Evolutionary conservation across 1,139 yeast species (phyloP).

Genomic region (Sugiyamaella paludigena): DNA sequence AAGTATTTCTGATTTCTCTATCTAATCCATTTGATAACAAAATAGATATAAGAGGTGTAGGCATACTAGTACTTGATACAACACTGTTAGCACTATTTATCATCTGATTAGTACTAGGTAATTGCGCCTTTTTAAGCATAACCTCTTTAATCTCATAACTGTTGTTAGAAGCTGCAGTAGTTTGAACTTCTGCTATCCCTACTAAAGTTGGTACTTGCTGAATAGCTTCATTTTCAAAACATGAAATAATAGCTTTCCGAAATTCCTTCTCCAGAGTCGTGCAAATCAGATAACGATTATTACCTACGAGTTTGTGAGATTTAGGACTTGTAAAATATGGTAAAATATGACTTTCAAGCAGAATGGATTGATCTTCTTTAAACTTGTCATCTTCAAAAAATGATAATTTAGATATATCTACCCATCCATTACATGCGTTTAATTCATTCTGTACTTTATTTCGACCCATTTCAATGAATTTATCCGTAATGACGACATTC

Average conservation of each 20-base stretch:
- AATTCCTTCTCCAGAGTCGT: slow-evolving; percentile 5
- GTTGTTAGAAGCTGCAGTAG: background rate
- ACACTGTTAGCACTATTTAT: background rate
- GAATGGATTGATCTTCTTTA: slow-evolving; percentile 1
- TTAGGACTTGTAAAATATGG: slow-evolving; percentile 1
- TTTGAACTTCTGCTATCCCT: slow-evolving; percentile 2
- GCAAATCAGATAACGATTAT: slow-evolving; percentile 7
- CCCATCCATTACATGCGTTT: slow-evolving; percentile 19
- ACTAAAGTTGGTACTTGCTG: background rate
- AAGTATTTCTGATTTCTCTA: slow-evolving; percentile 14
- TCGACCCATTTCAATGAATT: slow-evolving; percentile 13
- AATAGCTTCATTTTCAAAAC: slow-evolving; percentile 1
- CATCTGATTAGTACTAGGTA: slow-evolving; percentile 5
- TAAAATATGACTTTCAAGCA: background rate
- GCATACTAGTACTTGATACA: background rate
- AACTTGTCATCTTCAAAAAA: background rate
- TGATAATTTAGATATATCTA: slow-evolving; percentile 14
- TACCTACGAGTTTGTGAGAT: slow-evolving; percentile 1
- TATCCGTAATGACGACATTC: slow-evolving; percentile 20
- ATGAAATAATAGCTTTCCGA: background rate
- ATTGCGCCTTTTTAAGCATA: slow-evolving; percentile 3
- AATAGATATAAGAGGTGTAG: background rate
- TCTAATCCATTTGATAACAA: slow-evolving; percentile 5
- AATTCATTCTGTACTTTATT: slow-evolving; percentile 13
- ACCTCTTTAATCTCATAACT: slow-evolving; percentile 7